Percentiles rank a stretch among this genome's conserved stretches.
Conservation (phyloP, 164 flowering plant genomes). For the Nymphaea colorata region DNA sequence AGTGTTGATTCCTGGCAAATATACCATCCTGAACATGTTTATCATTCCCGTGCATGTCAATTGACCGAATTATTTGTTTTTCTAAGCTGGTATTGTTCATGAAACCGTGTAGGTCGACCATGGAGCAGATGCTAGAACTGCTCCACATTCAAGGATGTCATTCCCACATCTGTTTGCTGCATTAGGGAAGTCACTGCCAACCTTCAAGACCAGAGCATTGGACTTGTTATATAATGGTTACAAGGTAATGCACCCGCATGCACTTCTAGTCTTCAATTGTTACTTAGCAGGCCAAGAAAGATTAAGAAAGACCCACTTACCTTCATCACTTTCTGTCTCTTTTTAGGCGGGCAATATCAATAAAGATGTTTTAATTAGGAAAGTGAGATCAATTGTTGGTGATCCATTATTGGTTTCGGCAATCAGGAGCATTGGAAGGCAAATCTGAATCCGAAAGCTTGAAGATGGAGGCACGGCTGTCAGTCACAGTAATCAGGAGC, state of each 20-base stretch:
- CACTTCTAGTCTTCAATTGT: no score
- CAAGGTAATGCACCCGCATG: slow-evolving; percentile 14
- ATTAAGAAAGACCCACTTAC: no score
- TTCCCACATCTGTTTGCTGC: slow-evolving; percentile 18
- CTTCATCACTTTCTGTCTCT: neutral
- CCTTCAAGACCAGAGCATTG: slow-evolving; percentile 9
- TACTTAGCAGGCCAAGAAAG: no score
- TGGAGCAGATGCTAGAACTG: neutral
- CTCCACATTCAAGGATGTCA: slow-evolving; percentile 3
- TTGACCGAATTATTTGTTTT: no score
- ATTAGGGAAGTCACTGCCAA: slow-evolving; percentile 13
- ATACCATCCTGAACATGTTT: no score
- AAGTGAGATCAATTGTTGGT: slow-evolving; percentile 27
- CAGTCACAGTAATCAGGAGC: neutral
- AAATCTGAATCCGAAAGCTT: neutral
- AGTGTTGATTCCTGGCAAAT: no score
- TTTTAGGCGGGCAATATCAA: slow-evolving; percentile 37
- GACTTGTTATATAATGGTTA: slow-evolving; percentile 6
- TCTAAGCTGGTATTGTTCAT: no score
- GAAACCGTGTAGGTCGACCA: no score
- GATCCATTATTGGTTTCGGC: slow-evolving; percentile 24
- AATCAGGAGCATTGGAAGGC: slow-evolving; percentile 22
- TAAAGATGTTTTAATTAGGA: slow-evolving; percentile 23
- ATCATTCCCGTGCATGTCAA: no score
- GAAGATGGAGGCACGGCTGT: neutral